These are phyloP conservation scores for Hymenoscyphus fraxineus DNA, from an alignment of 2,329 filamentous ascomycete genomes.

Conservation along the genomic window DNA sequence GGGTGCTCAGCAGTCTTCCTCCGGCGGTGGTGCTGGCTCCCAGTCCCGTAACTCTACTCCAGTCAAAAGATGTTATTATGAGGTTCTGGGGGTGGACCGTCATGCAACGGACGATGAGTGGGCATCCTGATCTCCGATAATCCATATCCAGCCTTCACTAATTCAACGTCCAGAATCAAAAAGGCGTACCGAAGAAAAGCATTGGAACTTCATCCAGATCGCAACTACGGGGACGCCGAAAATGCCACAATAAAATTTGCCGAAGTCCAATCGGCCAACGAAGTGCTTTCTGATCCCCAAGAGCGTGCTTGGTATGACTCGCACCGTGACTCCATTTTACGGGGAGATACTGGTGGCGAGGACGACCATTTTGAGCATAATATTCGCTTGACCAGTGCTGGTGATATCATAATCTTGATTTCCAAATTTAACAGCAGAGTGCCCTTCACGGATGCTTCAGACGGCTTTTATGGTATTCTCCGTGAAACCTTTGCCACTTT, in stretches of 20 bases:
- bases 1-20: conserved; percentile 32
- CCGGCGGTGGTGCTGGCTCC: conserved; percentile 8
- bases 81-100: conserved; percentile 70
- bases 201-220: conserved; percentile 89
- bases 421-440: conserved; percentile 74
- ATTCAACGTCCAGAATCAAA: conserved; percentile 62
- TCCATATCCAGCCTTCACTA: conserved; percentile 5
- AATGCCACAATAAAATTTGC: conserved; percentile 82
- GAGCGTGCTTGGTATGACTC: conserved; percentile 98
- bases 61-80: conserved; percentile 76
- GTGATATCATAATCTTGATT: conserved; percentile 75
- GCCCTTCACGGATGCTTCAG: conserved; percentile 74
- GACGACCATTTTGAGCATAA: conserved; percentile 60
- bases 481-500: conserved; percentile 75
- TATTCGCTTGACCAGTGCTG: conserved; percentile 71
- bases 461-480: conserved; percentile 81
- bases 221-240: conserved; percentile 83
- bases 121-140: conserved; percentile 28
- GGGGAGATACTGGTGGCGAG: conserved; percentile 40
- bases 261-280: conserved; percentile 88
- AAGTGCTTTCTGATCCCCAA: conserved; percentile 92
- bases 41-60: conserved; percentile 12
- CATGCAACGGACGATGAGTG: conserved; percentile 79
- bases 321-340: conserved; percentile 80
- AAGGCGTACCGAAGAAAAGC: conserved; percentile 89